A percentile compares a stretch with the other conserved stretches of the same genome.
phyloP scores from a whole-genome alignment of 129 eudicot genomes.

The Mikania micrantha region DNA sequence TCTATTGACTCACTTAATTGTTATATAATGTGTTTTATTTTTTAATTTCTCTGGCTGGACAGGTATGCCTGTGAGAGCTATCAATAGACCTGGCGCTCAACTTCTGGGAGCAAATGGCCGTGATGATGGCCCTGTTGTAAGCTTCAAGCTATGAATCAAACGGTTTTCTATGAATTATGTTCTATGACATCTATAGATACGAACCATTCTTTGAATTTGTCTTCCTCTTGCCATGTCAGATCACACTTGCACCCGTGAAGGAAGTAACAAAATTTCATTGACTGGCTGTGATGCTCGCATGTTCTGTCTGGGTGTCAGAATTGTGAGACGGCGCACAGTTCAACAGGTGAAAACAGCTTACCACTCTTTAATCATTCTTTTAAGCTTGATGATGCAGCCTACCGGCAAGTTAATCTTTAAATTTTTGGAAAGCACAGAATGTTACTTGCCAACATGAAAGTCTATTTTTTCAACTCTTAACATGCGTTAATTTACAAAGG shows the following conservation, averaged over 20 bases:
- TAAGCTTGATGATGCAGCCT: neutral
- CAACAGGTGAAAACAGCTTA: slow-evolving; percentile 48
- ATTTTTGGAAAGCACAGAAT: neutral
- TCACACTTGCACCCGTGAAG: slow-evolving; percentile 87
- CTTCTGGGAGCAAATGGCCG: slow-evolving; percentile 95
- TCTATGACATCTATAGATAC: neutral
- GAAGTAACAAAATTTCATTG: slow-evolving; percentile 75
- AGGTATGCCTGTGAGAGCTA: slow-evolving; percentile 90
- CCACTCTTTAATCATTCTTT: neutral
- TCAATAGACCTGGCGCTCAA: slow-evolving; percentile 92
- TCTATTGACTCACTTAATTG: slow-evolving; percentile 1
- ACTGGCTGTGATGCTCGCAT: slow-evolving; percentile 89
- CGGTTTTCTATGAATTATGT: neutral
- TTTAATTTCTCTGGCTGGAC: neutral
- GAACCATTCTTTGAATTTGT: slow-evolving; percentile 7
- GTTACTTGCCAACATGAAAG: neutral
- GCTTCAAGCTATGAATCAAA: slow-evolving; percentile 25
- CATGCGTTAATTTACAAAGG: neutral
- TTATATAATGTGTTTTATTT: neutral
- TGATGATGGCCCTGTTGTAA: slow-evolving; percentile 93
- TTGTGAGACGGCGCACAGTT: slow-evolving; percentile 72
- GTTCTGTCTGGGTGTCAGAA: slow-evolving; percentile 92
- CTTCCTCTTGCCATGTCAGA: slow-evolving; percentile 48
- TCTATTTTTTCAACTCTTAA: neutral
- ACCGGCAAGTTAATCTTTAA: slow-evolving; percentile 5